Percentiles rank a stretch among this genome's conserved stretches.
These are phyloP conservation scores for Solanum arcanum DNA, from an alignment of 257 asterid genomes.

Conservation along the genomic window DNA sequence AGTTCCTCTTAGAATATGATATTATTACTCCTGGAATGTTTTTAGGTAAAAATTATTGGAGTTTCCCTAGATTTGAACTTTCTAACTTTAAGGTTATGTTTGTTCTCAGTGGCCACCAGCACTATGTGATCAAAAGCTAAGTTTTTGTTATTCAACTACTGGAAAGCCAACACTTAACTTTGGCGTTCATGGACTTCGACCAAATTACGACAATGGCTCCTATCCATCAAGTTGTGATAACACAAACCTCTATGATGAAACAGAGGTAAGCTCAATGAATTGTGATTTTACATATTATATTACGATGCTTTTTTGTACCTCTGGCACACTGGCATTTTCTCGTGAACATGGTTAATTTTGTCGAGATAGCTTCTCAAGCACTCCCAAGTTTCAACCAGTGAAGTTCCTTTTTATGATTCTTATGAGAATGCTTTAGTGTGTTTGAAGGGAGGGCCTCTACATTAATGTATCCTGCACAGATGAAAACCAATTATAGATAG, in stretches of 20 bases:
- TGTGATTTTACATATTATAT: neutral
- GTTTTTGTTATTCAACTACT: slow-evolving; percentile 7
- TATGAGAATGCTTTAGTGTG: neutral
- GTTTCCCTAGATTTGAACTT: neutral
- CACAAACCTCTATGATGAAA: neutral
- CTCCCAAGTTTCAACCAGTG: neutral
- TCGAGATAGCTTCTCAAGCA: neutral
- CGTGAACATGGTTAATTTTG: neutral
- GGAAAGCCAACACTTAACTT: slow-evolving; percentile 17
- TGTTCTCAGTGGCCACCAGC: slow-evolving; percentile 17
- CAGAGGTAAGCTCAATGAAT: slow-evolving; percentile 1
- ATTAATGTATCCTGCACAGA: neutral
- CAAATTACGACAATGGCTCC: slow-evolving; percentile 5
- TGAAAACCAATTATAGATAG: neutral
- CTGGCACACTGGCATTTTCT: neutral
- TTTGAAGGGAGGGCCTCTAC: neutral
- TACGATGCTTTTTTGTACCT: neutral
- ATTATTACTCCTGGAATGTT: neutral
- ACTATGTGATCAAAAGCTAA: neutral
- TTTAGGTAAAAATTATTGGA: neutral
- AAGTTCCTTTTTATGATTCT: neutral
- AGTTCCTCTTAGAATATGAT: neutral
- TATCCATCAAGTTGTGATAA: slow-evolving; percentile 6
- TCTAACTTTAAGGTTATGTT: neutral
- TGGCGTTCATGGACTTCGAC: slow-evolving; percentile 16